Base-by-base conservation (phyloP, 176 grass and related monocot species). In the Lolium perenne region DNA sequence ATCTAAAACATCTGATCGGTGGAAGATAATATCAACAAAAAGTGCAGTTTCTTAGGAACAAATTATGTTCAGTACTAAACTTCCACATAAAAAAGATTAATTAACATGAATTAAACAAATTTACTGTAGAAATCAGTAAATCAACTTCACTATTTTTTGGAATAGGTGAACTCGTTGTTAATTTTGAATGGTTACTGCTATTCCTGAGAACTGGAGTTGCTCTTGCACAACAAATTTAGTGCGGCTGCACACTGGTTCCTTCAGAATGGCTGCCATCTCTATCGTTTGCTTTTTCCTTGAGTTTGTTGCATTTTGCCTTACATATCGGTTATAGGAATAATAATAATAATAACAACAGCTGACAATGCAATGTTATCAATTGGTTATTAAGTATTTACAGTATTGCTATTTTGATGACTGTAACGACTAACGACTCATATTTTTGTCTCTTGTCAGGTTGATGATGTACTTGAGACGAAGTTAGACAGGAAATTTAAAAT, bases 391-490 rank as follows among this genome's bases (percentile, higher is more conserved):
- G 65, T 53, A 10, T 58, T 79, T 80, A 16, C 22, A 57, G 62
- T 14, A 74, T 7, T 62, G 4, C 35, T 82, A 14, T 73, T 83
- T 86, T 84, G 18, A 69, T 54, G 49, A 22, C 60, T 38, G 7
- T 61, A 59, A 47, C 60, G 38, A 56, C 70, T 61, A 59, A 47
- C 60, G 38, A 56, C 70, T 91, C n/a, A 70, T 86, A 35, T 77
- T 78, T 80, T 16, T 71, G 20, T 65, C 66, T 86, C 2, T 81
- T 26, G 41, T 61, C 68, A 98, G 94, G 97, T 96, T 77, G 97
- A 98, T 88, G 92, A 98, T 87, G 68, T 98, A 80, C 76, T 98
- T 84, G 94, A 96, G 68, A 94, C 94, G 53, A 98, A 98, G 86
- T 86, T 98, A 90, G 90, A 96, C 61, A 90, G 80, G 83, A 95